Conservation (phyloP, 768 basidiomycete species). For the Boletus pseudo-olivaceus region DNA sequence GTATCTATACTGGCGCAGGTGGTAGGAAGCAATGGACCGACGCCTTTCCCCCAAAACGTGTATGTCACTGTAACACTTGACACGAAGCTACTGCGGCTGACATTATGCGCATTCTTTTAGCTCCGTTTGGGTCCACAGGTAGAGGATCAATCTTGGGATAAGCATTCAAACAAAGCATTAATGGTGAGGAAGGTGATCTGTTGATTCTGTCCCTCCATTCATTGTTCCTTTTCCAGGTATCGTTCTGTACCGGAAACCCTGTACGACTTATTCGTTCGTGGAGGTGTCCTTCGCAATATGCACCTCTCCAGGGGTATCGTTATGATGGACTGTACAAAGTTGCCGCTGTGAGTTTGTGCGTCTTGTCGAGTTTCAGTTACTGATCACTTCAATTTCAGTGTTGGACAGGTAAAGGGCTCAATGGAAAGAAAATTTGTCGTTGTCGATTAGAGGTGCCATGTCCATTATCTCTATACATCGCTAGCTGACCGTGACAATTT, state of each 20-base stretch:
- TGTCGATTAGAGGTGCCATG: conserved; percentile 23
- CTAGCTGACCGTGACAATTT: neutral
- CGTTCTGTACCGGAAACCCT: conserved; percentile 15
- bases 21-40: conserved; percentile 15
- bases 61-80: conserved; percentile 6
- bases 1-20: conserved; percentile 29
- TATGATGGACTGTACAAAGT: conserved; percentile 33
- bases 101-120: neutral
- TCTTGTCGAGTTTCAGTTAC: neutral
- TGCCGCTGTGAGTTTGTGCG: conserved; percentile 11
- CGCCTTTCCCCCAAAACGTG: conserved; percentile 16
- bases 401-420: conserved; percentile 19
- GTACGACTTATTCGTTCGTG: conserved; percentile 28
- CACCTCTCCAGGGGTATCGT: conserved; percentile 24
- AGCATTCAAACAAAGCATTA: conserved; percentile 11
- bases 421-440: conserved; percentile 21
- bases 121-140: conserved; percentile 21
- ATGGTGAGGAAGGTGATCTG: conserved; percentile 8
- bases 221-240: conserved; percentile 12
- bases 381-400: conserved; percentile 6
- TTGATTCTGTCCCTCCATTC: neutral
- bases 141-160: conserved; percentile 22
- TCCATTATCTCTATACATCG: neutral
- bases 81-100: neutral
- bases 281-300: conserved; percentile 20